Conservation (phyloP, 148 eudicot species). For the Vaccinium myrtillus region DNA sequence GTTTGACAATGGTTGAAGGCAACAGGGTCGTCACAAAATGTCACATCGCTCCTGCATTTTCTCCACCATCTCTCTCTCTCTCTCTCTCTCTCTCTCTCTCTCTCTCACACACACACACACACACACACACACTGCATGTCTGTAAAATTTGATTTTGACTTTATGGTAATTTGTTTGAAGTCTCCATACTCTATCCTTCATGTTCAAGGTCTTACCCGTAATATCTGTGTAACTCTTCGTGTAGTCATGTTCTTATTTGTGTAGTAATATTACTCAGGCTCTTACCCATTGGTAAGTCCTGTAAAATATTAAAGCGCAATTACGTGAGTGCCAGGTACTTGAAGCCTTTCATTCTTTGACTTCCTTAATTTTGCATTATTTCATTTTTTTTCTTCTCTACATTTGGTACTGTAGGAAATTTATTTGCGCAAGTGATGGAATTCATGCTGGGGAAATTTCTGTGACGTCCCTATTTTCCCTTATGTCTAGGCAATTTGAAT, state of each 20-base stretch:
- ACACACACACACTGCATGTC: too few relatives aligned
- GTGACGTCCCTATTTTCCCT: background rate
- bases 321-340: background rate
- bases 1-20: background rate
- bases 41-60: background rate
- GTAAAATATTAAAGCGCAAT: too few relatives aligned
- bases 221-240: background rate
- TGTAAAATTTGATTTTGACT: too few relatives aligned
- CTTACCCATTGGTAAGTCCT: too few relatives aligned
- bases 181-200: background rate
- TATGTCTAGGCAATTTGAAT: background rate
- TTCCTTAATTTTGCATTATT: background rate
- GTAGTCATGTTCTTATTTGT: background rate
- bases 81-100: too few relatives aligned
- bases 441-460: background rate
- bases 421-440: background rate
- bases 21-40: background rate
- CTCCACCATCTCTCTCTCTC: background rate
- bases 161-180: too few relatives aligned
- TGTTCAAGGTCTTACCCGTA: background rate
- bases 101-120: too few relatives aligned
- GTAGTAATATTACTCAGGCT: too few relatives aligned
- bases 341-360: background rate
- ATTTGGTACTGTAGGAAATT: background rate
- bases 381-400: background rate